Evolutionary conservation across 306 rosid genomes (phyloP), one percentile per base, ranked within the genome.

Genomic region (Citrullus colocynthis): DNA sequence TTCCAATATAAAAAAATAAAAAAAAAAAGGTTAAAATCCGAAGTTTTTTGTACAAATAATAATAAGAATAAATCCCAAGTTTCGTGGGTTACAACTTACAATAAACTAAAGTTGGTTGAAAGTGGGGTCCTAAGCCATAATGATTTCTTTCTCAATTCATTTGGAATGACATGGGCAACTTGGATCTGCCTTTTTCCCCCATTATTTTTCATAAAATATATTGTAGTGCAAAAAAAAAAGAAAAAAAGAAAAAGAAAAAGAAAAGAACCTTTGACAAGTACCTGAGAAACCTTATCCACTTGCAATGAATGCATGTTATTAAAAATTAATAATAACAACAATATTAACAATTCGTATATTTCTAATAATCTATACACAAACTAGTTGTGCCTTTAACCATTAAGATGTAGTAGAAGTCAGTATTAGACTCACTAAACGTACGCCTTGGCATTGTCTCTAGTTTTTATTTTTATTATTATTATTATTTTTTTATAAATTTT

Each of bases 141-240:
- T 69, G 36, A 69, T 69, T 69, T 44, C 34, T 69, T 69, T 69
- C 36, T 42, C n/a, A 69, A 69, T 69, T 69, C 56, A 69, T 69
- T 69, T 69, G 56, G 75, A 69, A 42, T 44, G 56, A 14, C 11
- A 42, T 42, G 56, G 52, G 6, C 11, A 21, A 67, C 16, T 41
- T 66, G 74, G 52, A 12, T 20, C 4, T 64, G 3, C 3, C 20
- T 15, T 62, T 12, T 21, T 7, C 13, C 16, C 0, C 9, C 0
- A 15, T 62, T 30, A 0, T 69, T 44, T 69, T 69, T 41, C 16
- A 20, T n/a, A 4, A 9, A 44, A 66, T 8, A 69, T 69, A 42
- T 20, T 42, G 1, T 6, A n/a, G 2, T 9, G 18, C 2, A 7
- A 15, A 5, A 4, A 5, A 13, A 32, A 14, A 7, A 65, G 1